phyloP scores from a whole-genome alignment of 2,329 filamentous ascomycete genomes.

The Fusarium chlamydosporum region DNA sequence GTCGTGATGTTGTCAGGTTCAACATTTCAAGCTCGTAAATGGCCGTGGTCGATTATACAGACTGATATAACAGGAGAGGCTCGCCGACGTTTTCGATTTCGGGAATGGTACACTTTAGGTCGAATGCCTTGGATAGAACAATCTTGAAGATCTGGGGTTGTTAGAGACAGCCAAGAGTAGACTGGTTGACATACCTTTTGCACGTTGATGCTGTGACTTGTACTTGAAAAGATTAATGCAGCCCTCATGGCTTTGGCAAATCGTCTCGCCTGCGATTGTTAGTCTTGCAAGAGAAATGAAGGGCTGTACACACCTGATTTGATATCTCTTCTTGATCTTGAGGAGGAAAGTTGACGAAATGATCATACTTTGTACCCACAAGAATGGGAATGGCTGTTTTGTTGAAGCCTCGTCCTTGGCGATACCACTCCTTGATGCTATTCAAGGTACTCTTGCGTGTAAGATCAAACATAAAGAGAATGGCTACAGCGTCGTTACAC shows the following conservation, averaged over 20 bases:
- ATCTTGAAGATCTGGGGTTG: constrained; percentile 94
- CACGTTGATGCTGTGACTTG: constrained; percentile 99
- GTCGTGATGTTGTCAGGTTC: constrained; percentile 45
- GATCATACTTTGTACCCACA: constrained; percentile 98
- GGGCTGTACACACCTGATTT: constrained; percentile 77
- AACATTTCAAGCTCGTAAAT: constrained; percentile 44
- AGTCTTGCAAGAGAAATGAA: constrained; percentile 16
- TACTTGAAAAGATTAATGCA: constrained; percentile 97
- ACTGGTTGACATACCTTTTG: constrained; percentile 77
- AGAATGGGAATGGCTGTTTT: constrained; percentile 99
- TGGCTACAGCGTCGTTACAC: constrained; percentile 98
- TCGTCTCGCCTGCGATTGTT: constrained; percentile 78
- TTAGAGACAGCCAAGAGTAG: neutral
- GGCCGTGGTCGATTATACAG: constrained; percentile 55
- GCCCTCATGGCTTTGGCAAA: constrained; percentile 99
- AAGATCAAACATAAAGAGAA: constrained; percentile 99
- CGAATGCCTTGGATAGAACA: constrained; percentile 97
- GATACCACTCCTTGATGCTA: constrained; percentile 99
- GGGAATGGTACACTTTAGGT: constrained; percentile 98
- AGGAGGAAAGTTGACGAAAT: constrained; percentile 97
- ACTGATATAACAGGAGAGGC: constrained; percentile 91
- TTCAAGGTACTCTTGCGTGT: constrained; percentile 98
- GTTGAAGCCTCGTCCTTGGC: constrained; percentile 97
- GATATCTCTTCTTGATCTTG: constrained; percentile 99
- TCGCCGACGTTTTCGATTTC: constrained; percentile 99